These are phyloP conservation scores for Lunularia cruciata DNA, from an alignment of 225 moss, liverwort and hornwort genomes.

Conservation along the genomic window DNA sequence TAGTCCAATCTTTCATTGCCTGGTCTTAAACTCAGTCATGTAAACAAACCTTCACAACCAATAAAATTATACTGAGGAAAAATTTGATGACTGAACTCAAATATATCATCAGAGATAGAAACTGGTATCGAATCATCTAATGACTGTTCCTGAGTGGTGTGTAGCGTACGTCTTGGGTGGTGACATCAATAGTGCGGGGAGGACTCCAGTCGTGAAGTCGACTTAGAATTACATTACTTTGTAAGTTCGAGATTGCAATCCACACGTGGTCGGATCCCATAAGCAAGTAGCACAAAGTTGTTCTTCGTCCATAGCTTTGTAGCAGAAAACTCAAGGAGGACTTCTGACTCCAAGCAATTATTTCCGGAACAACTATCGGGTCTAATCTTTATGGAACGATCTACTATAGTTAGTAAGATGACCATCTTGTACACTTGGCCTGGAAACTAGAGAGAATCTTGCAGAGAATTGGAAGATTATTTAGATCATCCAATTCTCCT, in stretches of 20 bases:
- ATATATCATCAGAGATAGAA: no score
- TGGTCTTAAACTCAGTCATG: no score
- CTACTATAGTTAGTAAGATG: background rate
- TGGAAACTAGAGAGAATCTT: background rate
- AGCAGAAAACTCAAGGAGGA: background rate
- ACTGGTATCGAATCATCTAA: no score
- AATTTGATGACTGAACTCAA: no score
- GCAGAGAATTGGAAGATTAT: background rate
- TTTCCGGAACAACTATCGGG: background rate
- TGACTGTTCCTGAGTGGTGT: no score
- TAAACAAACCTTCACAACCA: no score
- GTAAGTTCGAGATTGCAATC: background rate
- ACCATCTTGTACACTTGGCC: background rate
- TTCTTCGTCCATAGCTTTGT: no score
- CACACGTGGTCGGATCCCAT: slow-evolving; percentile 1
- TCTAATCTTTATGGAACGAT: background rate
- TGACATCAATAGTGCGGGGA: no score
- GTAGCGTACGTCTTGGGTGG: no score
- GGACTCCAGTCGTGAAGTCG: no score
- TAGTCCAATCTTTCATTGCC: background rate
- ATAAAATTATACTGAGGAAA: no score
- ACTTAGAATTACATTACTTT: no score
- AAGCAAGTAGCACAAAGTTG: background rate
- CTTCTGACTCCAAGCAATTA: background rate
- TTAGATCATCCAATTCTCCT: background rate